Evolutionary conservation across 2,329 filamentous ascomycete genomes (phyloP).

Genomic region (Alternaria novae-zelandiae): DNA sequence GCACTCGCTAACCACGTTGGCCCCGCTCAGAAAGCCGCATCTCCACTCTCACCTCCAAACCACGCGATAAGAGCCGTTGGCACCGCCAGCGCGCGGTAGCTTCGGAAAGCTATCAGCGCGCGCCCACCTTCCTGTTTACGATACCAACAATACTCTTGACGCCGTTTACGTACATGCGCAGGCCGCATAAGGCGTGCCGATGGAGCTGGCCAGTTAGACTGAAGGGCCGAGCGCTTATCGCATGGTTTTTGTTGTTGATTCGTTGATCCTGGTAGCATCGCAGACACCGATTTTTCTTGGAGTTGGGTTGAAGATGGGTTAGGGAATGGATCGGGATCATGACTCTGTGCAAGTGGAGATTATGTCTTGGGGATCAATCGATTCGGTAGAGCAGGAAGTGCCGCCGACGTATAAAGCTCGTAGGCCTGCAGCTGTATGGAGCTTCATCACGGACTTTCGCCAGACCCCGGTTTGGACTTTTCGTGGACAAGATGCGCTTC

Average conservation of each 20-base stretch:
- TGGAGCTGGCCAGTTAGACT: neutral
- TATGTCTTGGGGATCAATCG: neutral
- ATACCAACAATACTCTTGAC: neutral
- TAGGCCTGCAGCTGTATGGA: neutral
- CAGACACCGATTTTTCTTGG: neutral
- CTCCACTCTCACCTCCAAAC: conserved; percentile 6
- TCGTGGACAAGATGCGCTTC: conserved; percentile 16
- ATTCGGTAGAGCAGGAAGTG: neutral
- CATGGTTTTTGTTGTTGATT: too few relatives aligned
- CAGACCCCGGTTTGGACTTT: neutral
- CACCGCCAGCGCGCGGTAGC: neutral
- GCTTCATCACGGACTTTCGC: neutral
- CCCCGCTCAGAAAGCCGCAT: neutral
- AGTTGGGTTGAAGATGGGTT: neutral
- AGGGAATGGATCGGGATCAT: neutral
- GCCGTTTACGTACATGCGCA: conserved; percentile 2
- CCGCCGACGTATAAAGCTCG: neutral
- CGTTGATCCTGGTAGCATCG: neutral
- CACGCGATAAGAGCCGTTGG: conserved; percentile 4
- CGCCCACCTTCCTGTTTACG: neutral
- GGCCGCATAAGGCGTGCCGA: neutral
- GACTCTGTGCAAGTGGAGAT: neutral
- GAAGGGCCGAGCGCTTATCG: conserved; percentile 4
- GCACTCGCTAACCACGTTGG: neutral
- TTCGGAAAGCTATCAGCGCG: neutral